Percentiles rank a stretch among this genome's conserved stretches.
Evolutionary conservation across 2,329 filamentous ascomycete species (phyloP).

Genomic region (Aspergillus spinulosporus): DNA sequence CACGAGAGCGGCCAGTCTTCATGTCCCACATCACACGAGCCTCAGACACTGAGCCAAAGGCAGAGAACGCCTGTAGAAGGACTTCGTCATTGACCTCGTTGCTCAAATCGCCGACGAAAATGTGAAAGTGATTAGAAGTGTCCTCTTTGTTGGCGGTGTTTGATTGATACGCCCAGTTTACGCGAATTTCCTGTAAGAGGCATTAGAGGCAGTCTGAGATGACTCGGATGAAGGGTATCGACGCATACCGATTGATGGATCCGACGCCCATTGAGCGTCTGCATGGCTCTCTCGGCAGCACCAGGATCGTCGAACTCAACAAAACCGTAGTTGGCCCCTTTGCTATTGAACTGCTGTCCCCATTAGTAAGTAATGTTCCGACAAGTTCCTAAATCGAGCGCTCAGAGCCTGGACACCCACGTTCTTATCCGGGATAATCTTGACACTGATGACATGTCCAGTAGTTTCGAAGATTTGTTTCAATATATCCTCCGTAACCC

Average conservation of each 20-base stretch:
- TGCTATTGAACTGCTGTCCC: constrained; percentile 62
- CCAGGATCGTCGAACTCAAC: constrained; percentile 98
- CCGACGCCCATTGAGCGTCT: constrained; percentile 89
- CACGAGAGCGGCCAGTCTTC: constrained; percentile 97
- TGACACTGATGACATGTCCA: constrained; percentile 96
- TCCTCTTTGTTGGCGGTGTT: constrained; percentile 94
- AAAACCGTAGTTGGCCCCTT: constrained; percentile 98
- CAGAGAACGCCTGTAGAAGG: constrained; percentile 88
- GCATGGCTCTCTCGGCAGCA: constrained; percentile 94
- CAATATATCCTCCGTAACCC: constrained; percentile 93
- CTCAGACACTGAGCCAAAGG: constrained; percentile 93
- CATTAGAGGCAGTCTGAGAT: constrained; percentile 17
- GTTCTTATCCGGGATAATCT: constrained; percentile 99
- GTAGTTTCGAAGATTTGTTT: constrained; percentile 99
- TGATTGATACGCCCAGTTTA: constrained; percentile 99
- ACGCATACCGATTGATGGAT: constrained; percentile 86
- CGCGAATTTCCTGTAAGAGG: constrained; percentile 80
- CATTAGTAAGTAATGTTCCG: constrained; percentile 21
- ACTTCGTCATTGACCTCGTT: constrained; percentile 99
- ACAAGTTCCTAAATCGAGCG: not conserved
- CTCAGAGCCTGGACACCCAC: constrained; percentile 58
- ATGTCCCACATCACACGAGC: constrained; percentile 99
- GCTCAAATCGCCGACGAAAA: constrained; percentile 95
- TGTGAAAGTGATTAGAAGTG: constrained; percentile 97
- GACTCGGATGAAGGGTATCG: not conserved